Evolutionary conservation across 495 filamentous ascomycete genomes (phyloP).

Genomic region (Hypomontagnella submonticulosa): DNA sequence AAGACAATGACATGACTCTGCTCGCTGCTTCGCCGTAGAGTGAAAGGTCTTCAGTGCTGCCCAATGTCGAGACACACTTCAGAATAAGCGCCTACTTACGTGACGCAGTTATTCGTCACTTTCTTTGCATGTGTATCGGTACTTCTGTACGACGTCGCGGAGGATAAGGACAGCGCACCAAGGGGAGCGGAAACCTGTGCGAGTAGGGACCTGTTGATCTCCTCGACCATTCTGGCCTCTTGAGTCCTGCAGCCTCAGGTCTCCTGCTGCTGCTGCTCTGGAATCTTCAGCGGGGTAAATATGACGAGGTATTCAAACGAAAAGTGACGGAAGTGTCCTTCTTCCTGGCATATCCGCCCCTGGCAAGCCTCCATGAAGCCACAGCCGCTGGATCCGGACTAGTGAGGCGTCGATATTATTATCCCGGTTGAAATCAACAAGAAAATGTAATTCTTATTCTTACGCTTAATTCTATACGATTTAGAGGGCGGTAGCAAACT

Average conservation of each 20-base stretch:
- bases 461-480: conserved; percentile 1
- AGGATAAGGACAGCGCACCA: conserved; percentile 12
- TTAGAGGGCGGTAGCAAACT: conserved; percentile 17
- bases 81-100: conserved; percentile 29
- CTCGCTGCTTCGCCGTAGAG: conserved; percentile 11
- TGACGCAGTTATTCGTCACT: conserved; percentile 43
- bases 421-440: not conserved
- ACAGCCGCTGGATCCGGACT: conserved; percentile 34
- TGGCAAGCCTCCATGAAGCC: conserved; percentile 37
- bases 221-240: conserved; percentile 9
- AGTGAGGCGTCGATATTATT: conserved; percentile 19
- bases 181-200: conserved; percentile 6
- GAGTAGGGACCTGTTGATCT: conserved; percentile 8
- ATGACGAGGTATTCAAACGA: conserved; percentile 27
- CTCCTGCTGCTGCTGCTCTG: not conserved
- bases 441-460: not conserved
- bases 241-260: not conserved
- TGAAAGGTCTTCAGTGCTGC: conserved; percentile 24
- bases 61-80: conserved; percentile 33
- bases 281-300: conserved; percentile 34
- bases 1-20: conserved; percentile 41
- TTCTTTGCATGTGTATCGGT: conserved; percentile 34
- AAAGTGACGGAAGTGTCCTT: conserved; percentile 26
- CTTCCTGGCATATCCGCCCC: conserved; percentile 13
- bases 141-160: conserved; percentile 25